Evolutionary conservation across 352 stramenopile species (phyloP).

Genomic region (Peronosclerospora sorghi): DNA sequence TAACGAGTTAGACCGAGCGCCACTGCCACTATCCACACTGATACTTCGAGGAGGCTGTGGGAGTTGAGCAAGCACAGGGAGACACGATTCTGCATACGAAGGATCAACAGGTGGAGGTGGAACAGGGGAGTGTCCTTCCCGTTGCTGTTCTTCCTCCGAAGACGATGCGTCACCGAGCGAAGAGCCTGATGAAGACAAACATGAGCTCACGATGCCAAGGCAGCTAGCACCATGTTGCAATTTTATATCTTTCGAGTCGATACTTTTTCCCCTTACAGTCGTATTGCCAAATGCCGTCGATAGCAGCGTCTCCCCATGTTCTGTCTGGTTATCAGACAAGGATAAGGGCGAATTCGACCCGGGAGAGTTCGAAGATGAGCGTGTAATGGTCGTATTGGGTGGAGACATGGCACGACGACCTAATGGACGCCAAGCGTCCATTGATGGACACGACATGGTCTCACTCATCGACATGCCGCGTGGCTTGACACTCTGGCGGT

Average conservation of each 20-base stretch:
- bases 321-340: conserved; percentile 16
- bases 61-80: conserved; percentile 35
- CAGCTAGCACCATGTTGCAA: conserved; percentile 30
- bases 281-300: conserved; percentile 20
- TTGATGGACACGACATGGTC: conserved; percentile 19
- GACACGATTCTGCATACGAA: conserved; percentile 34
- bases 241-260: conserved; percentile 3
- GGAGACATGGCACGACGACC: conserved; percentile 31
- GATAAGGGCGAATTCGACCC: conserved; percentile 10
- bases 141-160: conserved; percentile 32
- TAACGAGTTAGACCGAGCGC: conserved; percentile 12
- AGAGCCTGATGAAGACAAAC: conserved; percentile 41
- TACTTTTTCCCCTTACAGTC: conserved; percentile 7
- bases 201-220: conserved; percentile 31
- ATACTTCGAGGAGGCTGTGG: conserved; percentile 30
- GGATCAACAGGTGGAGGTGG: conserved; percentile 16
- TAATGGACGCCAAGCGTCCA: conserved; percentile 35
- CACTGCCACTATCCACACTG: conserved; percentile 31
- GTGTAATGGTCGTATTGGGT: conserved; percentile 13
- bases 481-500: conserved; percentile 11
- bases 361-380: conserved; percentile 11
- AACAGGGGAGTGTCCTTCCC: conserved; percentile 7
- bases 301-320: conserved; percentile 11
- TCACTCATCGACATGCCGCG: conserved; percentile 37
- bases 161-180: conserved; percentile 44